Base-by-base conservation (phyloP, 805 yeast genomes). In the Brettanomyces anomalus region DNA sequence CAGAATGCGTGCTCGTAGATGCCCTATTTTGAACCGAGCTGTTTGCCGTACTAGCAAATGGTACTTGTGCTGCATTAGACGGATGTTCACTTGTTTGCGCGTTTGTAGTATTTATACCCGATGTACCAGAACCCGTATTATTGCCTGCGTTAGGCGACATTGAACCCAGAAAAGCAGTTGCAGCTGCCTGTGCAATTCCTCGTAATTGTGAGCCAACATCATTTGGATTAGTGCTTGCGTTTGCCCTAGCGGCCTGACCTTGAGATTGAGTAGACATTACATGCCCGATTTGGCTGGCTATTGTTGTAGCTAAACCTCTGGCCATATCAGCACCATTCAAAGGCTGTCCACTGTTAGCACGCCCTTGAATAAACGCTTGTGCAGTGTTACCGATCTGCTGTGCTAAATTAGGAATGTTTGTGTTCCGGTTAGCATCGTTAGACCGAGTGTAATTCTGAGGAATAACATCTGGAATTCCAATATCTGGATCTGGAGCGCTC, bases 241-340 rank as follows among this genome's bases (percentile, higher is more conserved):
- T 15, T 18, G 8, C 16, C 16, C n/a, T 5, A 3, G 24, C 34
- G 11, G 39, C 18, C 11, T 42, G 42, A 38, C 28, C 19, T 15
- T 17, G 20, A 13, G 37, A 39, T 16, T 37, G 41, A 19, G 21
- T 18, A 24, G 42, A 14, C 18, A 37, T 5, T 16, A 41, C 46
- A 34, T 40, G 28, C 4, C 33, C 30, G 4, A 45, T 31, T 33
- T 42, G 48, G 15, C 43, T 18, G 4, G 49, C 46, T 18, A 45
- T 35, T 5, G 41, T 40, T 30, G 21, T 35, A 2, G 50, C 47
- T 19, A 47, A 30, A 15, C 44, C 39, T 17, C 45, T 32, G 3
- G 50, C 46, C 37, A 45, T 37, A 19, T 39, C 41, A 5, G 36
- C 41, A 8, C 41, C 41, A 15, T 30, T 39, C 26, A 39, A 14